Percentiles rank a stretch among this genome's conserved stretches.
These are phyloP conservation scores for Ustilago crameri DNA, from an alignment of 1,284 basidiomycete genomes.

Conservation along the genomic window DNA sequence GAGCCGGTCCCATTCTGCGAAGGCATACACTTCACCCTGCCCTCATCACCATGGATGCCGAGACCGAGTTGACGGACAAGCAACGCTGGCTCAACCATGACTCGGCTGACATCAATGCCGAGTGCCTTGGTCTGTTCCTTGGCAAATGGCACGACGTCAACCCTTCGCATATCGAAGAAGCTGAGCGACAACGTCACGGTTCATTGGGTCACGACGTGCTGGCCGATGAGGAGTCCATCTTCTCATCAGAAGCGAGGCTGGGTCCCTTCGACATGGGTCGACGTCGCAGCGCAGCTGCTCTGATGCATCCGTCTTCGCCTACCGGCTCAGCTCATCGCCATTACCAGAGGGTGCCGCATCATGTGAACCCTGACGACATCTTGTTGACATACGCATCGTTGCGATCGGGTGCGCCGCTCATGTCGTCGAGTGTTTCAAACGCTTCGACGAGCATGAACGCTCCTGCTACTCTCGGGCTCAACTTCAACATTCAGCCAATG, in stretches of 20 bases:
- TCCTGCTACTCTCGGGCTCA: constrained; percentile 17
- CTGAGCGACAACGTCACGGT: constrained; percentile 31
- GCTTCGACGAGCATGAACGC: constrained; percentile 13
- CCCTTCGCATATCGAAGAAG: constrained; percentile 37
- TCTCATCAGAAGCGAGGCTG: constrained; percentile 32
- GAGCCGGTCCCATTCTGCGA: constrained; percentile 73
- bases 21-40: constrained; percentile 79
- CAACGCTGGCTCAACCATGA: constrained; percentile 78
- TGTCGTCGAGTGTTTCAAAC: constrained; percentile 14
- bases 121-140: constrained; percentile 72
- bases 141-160: constrained; percentile 54
- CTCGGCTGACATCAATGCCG: constrained; percentile 76
- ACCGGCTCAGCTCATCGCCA: constrained; percentile 28
- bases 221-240: constrained; percentile 38
- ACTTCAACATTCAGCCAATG: constrained; percentile 21
- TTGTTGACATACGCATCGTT: constrained; percentile 49
- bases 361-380: constrained; percentile 50
- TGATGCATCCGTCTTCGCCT: constrained; percentile 34
- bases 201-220: constrained; percentile 16
- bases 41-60: constrained; percentile 76
- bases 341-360: constrained; percentile 34
- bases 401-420: constrained; percentile 46
- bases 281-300: constrained; percentile 24
- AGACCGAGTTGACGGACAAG: constrained; percentile 75
- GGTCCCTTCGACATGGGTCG: constrained; percentile 38